Evolutionary conservation across 176 grass and related monocot genomes (phyloP), one percentile per base, ranked within the genome.

Genomic region (Oryza rufipogon): DNA sequence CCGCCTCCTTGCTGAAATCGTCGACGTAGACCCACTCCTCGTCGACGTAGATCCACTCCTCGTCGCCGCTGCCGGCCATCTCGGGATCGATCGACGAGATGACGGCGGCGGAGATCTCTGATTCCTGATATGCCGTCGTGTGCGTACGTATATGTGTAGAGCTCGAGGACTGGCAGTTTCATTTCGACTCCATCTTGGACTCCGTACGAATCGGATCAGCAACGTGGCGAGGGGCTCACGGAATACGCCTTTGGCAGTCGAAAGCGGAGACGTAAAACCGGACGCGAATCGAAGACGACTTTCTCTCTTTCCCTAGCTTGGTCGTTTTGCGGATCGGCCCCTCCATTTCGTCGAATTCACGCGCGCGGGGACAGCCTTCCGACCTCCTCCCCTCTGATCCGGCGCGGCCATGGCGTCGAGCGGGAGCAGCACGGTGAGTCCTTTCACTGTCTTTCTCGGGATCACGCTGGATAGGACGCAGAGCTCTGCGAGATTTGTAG

Each of bases 361-460:
- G 19, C 14, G 15, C 41, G 36, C 75, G 15, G 38, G 38, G 7
- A 23, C 7, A 22, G 12, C 34, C 46, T 85, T 81, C 82, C 17
- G n/a, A 63, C 52, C 60, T 76, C 66, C 71, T 16, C 49, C 47
- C 32, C 79, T 39, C 78, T 51, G 69, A 47, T 84, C 74, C 79
- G 49, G 74, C 54, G 63, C 66, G 49, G 67, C 17, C 79, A 93
- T 89, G 91, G 94, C 87, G 14, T 84, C 84, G 20, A 83, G 74
- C 47, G 91, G 71, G 48, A 86, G 79, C 73, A 91, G 81, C 84
- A 74, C 89, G 80, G 94, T 89, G 61, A 90, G 94, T 44, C 73
- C 41, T 14, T 22, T 51, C 15, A 46, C 19, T 54, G 20, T 6
- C 33, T 6, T 2, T 23, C n/a, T 39, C 22, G 22, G n/a, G 64